Conservation (phyloP, 805 yeast species). For the Starmerella vitae region DNA sequence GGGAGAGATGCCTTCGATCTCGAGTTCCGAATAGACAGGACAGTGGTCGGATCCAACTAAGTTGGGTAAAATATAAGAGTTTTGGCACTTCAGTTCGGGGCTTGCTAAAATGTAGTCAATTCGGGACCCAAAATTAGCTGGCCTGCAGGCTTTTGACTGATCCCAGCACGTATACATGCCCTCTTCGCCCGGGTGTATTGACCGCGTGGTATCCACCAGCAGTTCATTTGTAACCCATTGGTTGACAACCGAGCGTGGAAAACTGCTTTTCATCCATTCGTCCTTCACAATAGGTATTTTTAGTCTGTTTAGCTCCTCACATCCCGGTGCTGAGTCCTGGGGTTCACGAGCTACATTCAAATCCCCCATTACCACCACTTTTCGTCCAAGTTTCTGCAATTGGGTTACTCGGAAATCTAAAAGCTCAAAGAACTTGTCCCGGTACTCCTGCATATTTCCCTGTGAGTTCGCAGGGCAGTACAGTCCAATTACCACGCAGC, state of each 20-base stretch:
- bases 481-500: conserved; percentile 36
- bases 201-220: conserved; percentile 31
- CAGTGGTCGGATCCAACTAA: conserved; percentile 89
- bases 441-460: conserved; percentile 47
- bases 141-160: conserved; percentile 58
- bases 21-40: conserved; percentile 66
- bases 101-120: conserved; percentile 62
- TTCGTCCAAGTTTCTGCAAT: conserved; percentile 42
- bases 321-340: conserved; percentile 66
- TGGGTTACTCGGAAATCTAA: conserved; percentile 50
- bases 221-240: conserved; percentile 31
- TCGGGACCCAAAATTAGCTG: conserved; percentile 75
- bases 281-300: conserved; percentile 5
- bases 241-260: conserved; percentile 36
- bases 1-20: conserved; percentile 10
- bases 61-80: conserved; percentile 48
- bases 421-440: conserved; percentile 44
- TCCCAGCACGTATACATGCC: conserved; percentile 90
- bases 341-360: conserved; percentile 68
- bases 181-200: conserved; percentile 40
- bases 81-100: conserved; percentile 30
- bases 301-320: conserved; percentile 34
- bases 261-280: conserved; percentile 31
- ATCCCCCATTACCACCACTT: conserved; percentile 77
- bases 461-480: conserved; percentile 90